These are phyloP conservation scores for Cordyceps pruinosa DNA, from an alignment of 2,329 filamentous ascomycete genomes.

Conservation along the genomic window DNA sequence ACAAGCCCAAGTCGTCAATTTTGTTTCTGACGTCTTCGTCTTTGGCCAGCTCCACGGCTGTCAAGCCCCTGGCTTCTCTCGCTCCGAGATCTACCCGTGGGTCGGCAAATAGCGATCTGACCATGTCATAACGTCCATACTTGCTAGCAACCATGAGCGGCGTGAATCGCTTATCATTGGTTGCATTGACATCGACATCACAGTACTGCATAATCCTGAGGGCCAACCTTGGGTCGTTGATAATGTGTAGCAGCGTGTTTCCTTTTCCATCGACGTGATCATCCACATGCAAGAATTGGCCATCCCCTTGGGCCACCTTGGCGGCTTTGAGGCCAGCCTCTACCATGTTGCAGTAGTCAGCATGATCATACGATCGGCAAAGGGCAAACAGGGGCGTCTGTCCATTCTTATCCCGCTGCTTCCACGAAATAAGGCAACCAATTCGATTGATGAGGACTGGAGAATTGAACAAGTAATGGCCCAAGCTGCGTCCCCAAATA, in stretches of 20 bases:
- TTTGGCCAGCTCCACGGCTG: conserved; percentile 92
- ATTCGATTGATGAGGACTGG: conserved; percentile 73
- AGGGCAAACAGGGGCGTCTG: conserved; percentile 96
- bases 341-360: conserved; percentile 82
- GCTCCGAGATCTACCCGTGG: conserved; percentile 78
- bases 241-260: conserved; percentile 92
- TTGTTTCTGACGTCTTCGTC: conserved; percentile 95
- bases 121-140: conserved; percentile 90
- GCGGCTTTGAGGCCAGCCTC: conserved; percentile 71
- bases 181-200: conserved; percentile 93
- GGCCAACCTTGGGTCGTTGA: conserved; percentile 76
- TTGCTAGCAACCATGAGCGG: conserved; percentile 98
- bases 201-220: conserved; percentile 70
- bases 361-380: conserved; percentile 91
- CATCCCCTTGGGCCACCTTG: conserved; percentile 66
- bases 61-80: conserved; percentile 79
- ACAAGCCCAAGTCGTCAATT: conserved; percentile 86
- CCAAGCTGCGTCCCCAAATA: conserved; percentile 76
- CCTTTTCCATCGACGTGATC: conserved; percentile 89
- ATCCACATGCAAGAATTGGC: conserved; percentile 75
- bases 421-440: conserved; percentile 76
- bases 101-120: conserved; percentile 80
- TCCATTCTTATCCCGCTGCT: conserved; percentile 86
- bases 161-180: conserved; percentile 91
- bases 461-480: conserved; percentile 93